phyloP scores from a whole-genome alignment of 371 early-diverging fungal genomes.

The Mortierella sp. region DNA sequence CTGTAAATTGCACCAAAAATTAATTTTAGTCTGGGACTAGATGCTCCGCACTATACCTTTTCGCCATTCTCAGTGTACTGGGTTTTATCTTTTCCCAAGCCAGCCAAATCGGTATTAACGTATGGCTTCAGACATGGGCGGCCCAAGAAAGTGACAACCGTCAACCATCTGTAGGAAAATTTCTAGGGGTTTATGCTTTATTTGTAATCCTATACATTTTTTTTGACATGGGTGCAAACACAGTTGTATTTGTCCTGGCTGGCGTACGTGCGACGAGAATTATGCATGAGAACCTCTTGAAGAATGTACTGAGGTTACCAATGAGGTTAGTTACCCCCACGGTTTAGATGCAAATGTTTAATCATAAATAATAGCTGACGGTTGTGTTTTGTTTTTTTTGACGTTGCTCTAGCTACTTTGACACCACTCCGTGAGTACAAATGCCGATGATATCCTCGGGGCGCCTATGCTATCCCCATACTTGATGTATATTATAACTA shows the following conservation, averaged over 20 bases:
- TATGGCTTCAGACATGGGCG: slow-evolving; percentile 39
- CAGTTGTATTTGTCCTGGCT: slow-evolving; percentile 11
- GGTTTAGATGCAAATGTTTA: slow-evolving; percentile 62
- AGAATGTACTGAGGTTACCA: slow-evolving; percentile 28
- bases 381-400: slow-evolving; percentile 13
- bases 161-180: slow-evolving; percentile 7
- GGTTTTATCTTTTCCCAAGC: slow-evolving; percentile 21
- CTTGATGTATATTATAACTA: not conserved
- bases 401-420: slow-evolving; percentile 82
- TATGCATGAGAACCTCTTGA: slow-evolving; percentile 23
- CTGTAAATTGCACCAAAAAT: no score
- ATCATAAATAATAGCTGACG: no score
- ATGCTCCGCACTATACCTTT: no score
- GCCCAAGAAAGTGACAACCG: not conserved
- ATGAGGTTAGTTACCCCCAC: slow-evolving; percentile 58
- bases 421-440: slow-evolving; percentile 83
- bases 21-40: no score
- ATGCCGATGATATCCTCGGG: not conserved
- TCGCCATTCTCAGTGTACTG: slow-evolving; percentile 6
- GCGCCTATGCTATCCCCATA: not conserved
- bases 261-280: slow-evolving; percentile 26
- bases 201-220: slow-evolving; percentile 21
- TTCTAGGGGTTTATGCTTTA: slow-evolving; percentile 28
- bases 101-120: slow-evolving; percentile 28
- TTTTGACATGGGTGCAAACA: slow-evolving; percentile 23